Percentiles rank a stretch among this genome's conserved stretches.
phyloP scores from a whole-genome alignment of 2,329 filamentous ascomycete genomes.

The Pestalotiopsis sp. region DNA sequence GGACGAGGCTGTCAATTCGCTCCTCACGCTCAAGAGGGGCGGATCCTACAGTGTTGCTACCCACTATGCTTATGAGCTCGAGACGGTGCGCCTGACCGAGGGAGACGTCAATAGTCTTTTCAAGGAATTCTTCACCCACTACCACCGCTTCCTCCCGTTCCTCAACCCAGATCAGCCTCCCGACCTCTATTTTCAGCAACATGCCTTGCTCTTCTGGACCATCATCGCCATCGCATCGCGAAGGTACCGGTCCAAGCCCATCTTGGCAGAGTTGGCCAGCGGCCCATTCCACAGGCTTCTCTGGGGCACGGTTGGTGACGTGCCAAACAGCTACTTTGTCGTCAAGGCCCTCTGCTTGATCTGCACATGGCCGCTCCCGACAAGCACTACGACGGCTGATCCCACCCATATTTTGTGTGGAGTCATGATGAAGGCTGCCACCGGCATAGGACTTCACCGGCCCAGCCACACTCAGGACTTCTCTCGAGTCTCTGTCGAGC shows the following conservation, averaged over 20 bases:
- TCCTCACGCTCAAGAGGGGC: slow-evolving; percentile 68
- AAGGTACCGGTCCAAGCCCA: slow-evolving; percentile 65
- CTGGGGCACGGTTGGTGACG: slow-evolving; percentile 77
- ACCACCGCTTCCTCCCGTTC: slow-evolving; percentile 79
- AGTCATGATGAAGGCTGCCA: slow-evolving; percentile 86
- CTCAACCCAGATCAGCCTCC: slow-evolving; percentile 68
- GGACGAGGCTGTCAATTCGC: slow-evolving; percentile 68
- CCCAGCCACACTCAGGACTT: slow-evolving; percentile 85
- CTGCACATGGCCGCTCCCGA: slow-evolving; percentile 82
- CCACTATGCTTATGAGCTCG: slow-evolving; percentile 62
- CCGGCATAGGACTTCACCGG: slow-evolving; percentile 79
- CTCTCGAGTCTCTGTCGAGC: slow-evolving; percentile 72
- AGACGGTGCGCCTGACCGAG: slow-evolving; percentile 66
- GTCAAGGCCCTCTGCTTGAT: slow-evolving; percentile 80
- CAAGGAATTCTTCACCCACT: slow-evolving; percentile 73
- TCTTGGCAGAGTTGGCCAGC: slow-evolving; percentile 68
- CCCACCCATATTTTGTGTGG: slow-evolving; percentile 81
- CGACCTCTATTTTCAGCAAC: slow-evolving; percentile 76
- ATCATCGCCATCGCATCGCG: slow-evolving; percentile 76
- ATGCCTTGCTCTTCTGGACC: slow-evolving; percentile 84
- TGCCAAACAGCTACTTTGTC: slow-evolving; percentile 78
- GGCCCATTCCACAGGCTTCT: slow-evolving; percentile 70
- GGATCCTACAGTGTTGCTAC: slow-evolving; percentile 61
- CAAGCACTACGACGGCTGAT: slow-evolving; percentile 78
- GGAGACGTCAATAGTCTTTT: slow-evolving; percentile 68